phyloP scores from a whole-genome alignment of 2,329 filamentous ascomycete species.

The Colletotrichum sp. region DNA sequence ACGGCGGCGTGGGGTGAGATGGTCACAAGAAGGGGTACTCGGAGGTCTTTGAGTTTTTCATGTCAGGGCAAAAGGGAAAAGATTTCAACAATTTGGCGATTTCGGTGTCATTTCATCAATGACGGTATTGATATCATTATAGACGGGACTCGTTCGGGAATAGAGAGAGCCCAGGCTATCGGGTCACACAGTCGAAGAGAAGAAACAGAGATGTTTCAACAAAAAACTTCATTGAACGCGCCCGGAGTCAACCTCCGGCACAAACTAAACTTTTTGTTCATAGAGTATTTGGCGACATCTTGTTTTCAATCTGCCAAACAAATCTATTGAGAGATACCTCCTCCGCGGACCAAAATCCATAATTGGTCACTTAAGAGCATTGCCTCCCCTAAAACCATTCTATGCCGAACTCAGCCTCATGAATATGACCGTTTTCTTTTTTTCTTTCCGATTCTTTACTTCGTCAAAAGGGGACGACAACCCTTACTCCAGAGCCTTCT shows the following conservation, averaged over 20 bases:
- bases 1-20: background rate
- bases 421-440: background rate
- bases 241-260: background rate
- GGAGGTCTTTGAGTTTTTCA: background rate
- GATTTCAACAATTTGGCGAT: background rate
- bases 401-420: background rate
- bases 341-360: background rate
- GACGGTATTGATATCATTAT: background rate
- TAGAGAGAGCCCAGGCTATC: background rate
- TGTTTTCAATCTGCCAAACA: background rate
- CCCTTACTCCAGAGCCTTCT: constrained; percentile 69
- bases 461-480: background rate
- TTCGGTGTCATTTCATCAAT: background rate
- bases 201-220: background rate
- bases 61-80: background rate
- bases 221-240: background rate
- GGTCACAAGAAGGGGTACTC: background rate
- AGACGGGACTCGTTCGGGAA: background rate
- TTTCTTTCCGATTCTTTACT: background rate
- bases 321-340: background rate
- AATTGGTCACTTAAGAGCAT: background rate
- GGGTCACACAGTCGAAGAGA: background rate
- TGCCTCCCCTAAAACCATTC: background rate
- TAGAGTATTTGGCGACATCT: background rate
- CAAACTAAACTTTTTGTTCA: constrained; percentile 1